A percentile compares a stretch with the other conserved stretches of the same genome.
Conservation (phyloP, 1,139 yeast genomes). For the Yamadazyma taylorii region DNA sequence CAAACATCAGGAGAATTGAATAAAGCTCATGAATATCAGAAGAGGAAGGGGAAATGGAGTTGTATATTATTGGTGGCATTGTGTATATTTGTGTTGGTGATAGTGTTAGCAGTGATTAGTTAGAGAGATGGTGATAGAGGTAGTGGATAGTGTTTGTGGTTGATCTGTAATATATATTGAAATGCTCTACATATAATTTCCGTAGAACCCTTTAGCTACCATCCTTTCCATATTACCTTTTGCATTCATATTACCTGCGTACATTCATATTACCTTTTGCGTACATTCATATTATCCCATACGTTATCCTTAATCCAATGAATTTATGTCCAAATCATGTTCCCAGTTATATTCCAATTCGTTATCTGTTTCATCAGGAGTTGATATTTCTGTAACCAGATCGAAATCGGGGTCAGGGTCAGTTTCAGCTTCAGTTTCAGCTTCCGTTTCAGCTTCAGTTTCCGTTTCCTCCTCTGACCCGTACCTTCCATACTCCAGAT, state of each 20-base stretch:
- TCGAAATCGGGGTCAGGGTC: slow-evolving; percentile 15
- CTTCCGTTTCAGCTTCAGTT: slow-evolving; percentile 14
- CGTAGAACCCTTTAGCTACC: too few species aligned
- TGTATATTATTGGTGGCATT: slow-evolving; percentile 57
- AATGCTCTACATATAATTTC: too few species aligned
- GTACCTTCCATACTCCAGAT: slow-evolving; percentile 20
- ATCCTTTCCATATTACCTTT: too few species aligned
- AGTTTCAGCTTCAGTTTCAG: slow-evolving; percentile 23
- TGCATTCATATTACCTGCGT: too few species aligned
- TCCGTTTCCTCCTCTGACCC: slow-evolving; percentile 9
- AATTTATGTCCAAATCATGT: slow-evolving; percentile 10
- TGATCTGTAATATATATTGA: too few species aligned
- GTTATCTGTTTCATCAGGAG: slow-evolving; percentile 12
- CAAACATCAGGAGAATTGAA: slow-evolving; percentile 68
- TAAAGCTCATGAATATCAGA: slow-evolving; percentile 76
- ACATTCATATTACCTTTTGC: not conserved
- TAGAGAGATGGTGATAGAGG: too few species aligned
- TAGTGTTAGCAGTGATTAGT: slow-evolving; percentile 41
- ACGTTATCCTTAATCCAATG: slow-evolving; percentile 12
- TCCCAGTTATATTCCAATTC: slow-evolving; percentile 24
- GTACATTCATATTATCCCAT: not conserved
- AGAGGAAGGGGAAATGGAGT: slow-evolving; percentile 69
- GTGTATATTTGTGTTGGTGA: slow-evolving; percentile 35
- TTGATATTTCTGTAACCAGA: slow-evolving; percentile 3
- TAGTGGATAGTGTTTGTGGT: too few species aligned